A percentile compares a stretch with the other conserved stretches of the same genome.
These are phyloP conservation scores for Suaeda aralocaspica DNA, from an alignment of 148 eudicot genomes.

Conservation along the genomic window DNA sequence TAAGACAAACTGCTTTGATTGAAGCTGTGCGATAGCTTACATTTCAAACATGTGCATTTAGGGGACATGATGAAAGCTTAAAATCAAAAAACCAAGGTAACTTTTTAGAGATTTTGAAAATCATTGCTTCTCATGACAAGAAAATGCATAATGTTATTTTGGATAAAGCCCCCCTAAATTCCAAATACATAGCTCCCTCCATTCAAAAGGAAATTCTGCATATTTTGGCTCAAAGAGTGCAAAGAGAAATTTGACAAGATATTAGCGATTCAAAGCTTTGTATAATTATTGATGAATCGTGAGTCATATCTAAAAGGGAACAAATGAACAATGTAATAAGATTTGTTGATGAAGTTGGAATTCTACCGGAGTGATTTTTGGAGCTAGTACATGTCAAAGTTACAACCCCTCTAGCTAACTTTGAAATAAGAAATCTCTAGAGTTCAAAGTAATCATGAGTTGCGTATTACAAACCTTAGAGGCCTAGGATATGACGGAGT, in stretches of 20 bases:
- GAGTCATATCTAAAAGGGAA: conserved; percentile 22
- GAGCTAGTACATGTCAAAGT: not conserved
- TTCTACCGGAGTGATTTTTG: not conserved
- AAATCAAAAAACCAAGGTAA: not conserved
- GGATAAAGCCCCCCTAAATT: conserved; percentile 12
- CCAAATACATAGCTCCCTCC: not conserved
- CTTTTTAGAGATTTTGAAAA: not conserved
- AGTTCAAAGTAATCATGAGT: not conserved
- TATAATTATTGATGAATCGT: conserved; percentile 26
- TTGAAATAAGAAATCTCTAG: not conserved
- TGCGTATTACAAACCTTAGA: not conserved
- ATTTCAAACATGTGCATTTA: not conserved
- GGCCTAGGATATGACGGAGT: conserved; percentile 20
- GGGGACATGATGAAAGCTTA: conserved; percentile 3
- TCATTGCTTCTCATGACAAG: not conserved
- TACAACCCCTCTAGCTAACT: not conserved
- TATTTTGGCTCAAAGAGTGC: not conserved
- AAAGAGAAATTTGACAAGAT: conserved; percentile 13
- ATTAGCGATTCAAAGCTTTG: conserved; percentile 23
- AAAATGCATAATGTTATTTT: not conserved
- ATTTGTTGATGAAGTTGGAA: conserved; percentile 1
- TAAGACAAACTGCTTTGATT: not conserved
- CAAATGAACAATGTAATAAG: conserved; percentile 16
- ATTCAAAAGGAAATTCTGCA: conserved; percentile 10
- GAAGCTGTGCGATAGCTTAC: not conserved